Conservation (phyloP, 495 filamentous ascomycete genomes). For the Aspergillus nanangensis region DNA sequence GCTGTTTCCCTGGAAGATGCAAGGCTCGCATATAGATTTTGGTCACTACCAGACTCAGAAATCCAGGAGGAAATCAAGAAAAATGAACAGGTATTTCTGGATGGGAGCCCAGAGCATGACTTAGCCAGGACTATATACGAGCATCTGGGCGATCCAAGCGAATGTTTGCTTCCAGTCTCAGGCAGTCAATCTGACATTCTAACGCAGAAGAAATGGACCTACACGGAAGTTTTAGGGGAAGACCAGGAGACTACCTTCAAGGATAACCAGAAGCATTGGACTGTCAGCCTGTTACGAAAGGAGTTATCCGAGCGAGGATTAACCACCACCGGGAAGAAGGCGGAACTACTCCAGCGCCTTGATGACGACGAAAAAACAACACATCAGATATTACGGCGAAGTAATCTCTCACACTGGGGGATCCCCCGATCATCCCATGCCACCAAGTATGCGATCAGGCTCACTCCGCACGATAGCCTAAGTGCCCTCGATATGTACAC, state of each 20-base stretch:
- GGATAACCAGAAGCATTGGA: background rate
- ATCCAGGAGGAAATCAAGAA: conserved; percentile 8
- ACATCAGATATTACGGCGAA: conserved; percentile 12
- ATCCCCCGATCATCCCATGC: conserved; percentile 6
- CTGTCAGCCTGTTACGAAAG: background rate
- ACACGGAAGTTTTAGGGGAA: background rate
- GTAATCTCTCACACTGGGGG: conserved; percentile 20
- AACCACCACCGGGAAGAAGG: background rate
- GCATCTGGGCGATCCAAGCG: background rate
- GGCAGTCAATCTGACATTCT: background rate
- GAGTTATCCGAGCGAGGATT: background rate
- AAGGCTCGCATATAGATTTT: conserved; percentile 20
- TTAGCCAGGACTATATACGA: background rate
- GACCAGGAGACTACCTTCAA: background rate
- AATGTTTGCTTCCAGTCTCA: background rate
- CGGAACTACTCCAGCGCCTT: background rate
- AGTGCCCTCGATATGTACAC: conserved; percentile 31
- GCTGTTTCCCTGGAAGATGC: conserved; percentile 12
- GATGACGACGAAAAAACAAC: background rate
- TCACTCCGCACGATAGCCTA: conserved; percentile 1
- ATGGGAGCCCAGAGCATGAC: background rate
- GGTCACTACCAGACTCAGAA: conserved; percentile 16
- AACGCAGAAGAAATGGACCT: background rate
- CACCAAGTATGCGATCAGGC: conserved; percentile 11
- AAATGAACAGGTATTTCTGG: background rate